A percentile compares a stretch with the other conserved stretches of the same genome.
Conservation (phyloP, 2,329 filamentous ascomycete species). For the Pezicula neosporulosa region DNA sequence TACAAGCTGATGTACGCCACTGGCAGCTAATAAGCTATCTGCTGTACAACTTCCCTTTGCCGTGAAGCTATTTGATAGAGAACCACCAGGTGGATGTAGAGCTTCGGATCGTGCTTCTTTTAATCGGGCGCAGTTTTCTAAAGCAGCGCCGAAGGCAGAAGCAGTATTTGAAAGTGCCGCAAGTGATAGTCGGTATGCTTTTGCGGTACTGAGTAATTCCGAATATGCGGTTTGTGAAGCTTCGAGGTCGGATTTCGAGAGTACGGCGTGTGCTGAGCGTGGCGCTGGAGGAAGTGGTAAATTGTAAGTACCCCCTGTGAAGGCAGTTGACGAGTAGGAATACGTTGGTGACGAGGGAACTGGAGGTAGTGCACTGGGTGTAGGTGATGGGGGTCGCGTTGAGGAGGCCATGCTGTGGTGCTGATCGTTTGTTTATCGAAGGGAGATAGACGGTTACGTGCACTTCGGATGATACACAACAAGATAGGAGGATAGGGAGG, state of each 20-base stretch:
- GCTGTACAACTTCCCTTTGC: slow-evolving; percentile 54
- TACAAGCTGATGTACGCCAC: slow-evolving; percentile 63
- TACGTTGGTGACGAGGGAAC: slow-evolving; percentile 62
- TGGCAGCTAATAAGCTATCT: slow-evolving; percentile 57
- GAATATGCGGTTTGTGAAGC: slow-evolving; percentile 60
- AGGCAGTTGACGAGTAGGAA: slow-evolving; percentile 60
- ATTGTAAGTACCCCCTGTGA: slow-evolving; percentile 55
- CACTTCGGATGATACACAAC: background rate
- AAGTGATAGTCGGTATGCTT: slow-evolving; percentile 60
- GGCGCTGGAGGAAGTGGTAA: slow-evolving; percentile 60
- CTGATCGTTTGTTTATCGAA: slow-evolving; percentile 10
- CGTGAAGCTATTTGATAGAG: slow-evolving; percentile 39
- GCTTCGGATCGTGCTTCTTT: slow-evolving; percentile 63
- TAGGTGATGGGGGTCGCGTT: slow-evolving; percentile 40
- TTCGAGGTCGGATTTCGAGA: slow-evolving; percentile 61
- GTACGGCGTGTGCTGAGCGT: slow-evolving; percentile 52
- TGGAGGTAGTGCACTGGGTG: slow-evolving; percentile 53
- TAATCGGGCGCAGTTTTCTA: slow-evolving; percentile 65
- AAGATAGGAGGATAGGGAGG: background rate
- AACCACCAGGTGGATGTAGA: slow-evolving; percentile 34
- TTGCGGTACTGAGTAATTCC: slow-evolving; percentile 58
- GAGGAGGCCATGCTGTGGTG: slow-evolving; percentile 12
- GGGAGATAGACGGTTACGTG: background rate
- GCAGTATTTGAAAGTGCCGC: slow-evolving; percentile 57
- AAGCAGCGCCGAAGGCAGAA: slow-evolving; percentile 59